Conservation (phyloP, 2,329 filamentous ascomycete genomes). For the Colletotrichum orbiculare region DNA sequence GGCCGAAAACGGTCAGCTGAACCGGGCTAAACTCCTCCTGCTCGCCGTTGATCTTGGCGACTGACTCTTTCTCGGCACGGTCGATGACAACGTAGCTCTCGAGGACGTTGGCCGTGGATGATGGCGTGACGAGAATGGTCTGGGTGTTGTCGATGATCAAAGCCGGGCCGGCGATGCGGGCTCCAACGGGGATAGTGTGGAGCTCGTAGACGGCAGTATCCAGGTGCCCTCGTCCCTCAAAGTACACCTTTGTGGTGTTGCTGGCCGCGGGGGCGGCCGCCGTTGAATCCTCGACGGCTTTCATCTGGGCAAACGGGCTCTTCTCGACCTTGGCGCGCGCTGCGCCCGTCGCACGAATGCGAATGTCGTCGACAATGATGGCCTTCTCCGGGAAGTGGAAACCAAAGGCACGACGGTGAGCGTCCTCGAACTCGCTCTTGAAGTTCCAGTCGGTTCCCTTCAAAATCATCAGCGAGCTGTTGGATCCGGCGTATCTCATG, state of each 20-base stretch:
- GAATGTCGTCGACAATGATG: conserved; percentile 38
- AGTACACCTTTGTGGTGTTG: conserved; percentile 59
- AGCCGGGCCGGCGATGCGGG: conserved; percentile 66
- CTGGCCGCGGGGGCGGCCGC: conserved; percentile 74
- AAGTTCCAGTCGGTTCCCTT: conserved; percentile 54
- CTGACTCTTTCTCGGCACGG: conserved; percentile 38
- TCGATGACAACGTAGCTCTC: conserved; percentile 52
- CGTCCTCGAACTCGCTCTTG: conserved; percentile 73
- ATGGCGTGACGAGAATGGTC: conserved; percentile 75
- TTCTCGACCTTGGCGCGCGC: conserved; percentile 33
- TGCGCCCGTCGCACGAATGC: conserved; percentile 36
- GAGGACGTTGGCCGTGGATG: conserved; percentile 46
- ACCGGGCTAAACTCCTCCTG: conserved; percentile 73
- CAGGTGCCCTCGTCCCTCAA: conserved; percentile 30
- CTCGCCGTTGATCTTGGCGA: conserved; percentile 72
- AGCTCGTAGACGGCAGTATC: conserved; percentile 32
- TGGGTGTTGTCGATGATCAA: conserved; percentile 79
- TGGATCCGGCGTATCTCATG: conserved; percentile 55
- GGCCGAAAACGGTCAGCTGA: conserved; percentile 78
- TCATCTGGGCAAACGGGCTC: conserved; percentile 35
- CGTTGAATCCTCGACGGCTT: conserved; percentile 12
- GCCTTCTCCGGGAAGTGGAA: conserved; percentile 60
- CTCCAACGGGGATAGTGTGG: conserved; percentile 25
- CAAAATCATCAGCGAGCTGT: conserved; percentile 52
- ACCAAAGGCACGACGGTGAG: conserved; percentile 80